These are phyloP conservation scores for Parietichytrium sp. DNA, from an alignment of 108 stramenopile species.

Conservation along the genomic window DNA sequence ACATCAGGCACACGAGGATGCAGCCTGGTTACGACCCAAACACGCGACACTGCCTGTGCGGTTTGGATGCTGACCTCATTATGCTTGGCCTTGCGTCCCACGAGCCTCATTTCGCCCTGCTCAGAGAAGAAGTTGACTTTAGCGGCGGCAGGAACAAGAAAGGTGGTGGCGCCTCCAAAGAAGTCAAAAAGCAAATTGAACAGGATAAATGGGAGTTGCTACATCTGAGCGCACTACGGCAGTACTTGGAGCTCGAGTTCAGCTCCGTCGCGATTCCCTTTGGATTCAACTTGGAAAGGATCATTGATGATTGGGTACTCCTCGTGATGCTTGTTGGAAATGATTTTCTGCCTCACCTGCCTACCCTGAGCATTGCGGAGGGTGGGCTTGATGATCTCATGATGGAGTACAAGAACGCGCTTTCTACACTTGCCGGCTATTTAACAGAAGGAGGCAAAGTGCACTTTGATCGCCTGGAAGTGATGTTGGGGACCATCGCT, in stretches of 20 bases:
- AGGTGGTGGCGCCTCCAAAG: slow-evolving; percentile 40
- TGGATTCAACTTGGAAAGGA: slow-evolving; percentile 68
- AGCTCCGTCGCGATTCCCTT: not conserved
- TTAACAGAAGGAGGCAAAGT: slow-evolving; percentile 38
- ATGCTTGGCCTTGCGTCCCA: slow-evolving; percentile 96
- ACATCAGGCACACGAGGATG: slow-evolving; percentile 77
- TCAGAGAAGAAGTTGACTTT: slow-evolving; percentile 93
- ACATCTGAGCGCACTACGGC: slow-evolving; percentile 88
- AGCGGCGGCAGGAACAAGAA: slow-evolving; percentile 58
- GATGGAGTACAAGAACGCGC: slow-evolving; percentile 66
- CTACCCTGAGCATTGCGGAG: slow-evolving; percentile 86
- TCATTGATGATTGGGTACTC: slow-evolving; percentile 96
- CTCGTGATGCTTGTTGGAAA: slow-evolving; percentile 97
- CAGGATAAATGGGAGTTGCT: slow-evolving; percentile 93
- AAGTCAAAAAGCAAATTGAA: slow-evolving; percentile 81
- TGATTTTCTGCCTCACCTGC: slow-evolving; percentile 95
- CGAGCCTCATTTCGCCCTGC: slow-evolving; percentile 89
- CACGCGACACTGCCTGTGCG: slow-evolving; percentile 92
- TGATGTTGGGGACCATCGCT: slow-evolving; percentile 11
- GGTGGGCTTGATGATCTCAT: slow-evolving; percentile 86
- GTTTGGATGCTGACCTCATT: slow-evolving; percentile 95
- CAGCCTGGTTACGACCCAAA: slow-evolving; percentile 68
- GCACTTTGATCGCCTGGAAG: slow-evolving; percentile 43
- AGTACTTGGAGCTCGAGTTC: slow-evolving; percentile 91
- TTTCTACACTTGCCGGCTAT: slow-evolving; percentile 44